phyloP scores from a whole-genome alignment of 495 filamentous ascomycete genomes.

The Cryomyces antarcticus region DNA sequence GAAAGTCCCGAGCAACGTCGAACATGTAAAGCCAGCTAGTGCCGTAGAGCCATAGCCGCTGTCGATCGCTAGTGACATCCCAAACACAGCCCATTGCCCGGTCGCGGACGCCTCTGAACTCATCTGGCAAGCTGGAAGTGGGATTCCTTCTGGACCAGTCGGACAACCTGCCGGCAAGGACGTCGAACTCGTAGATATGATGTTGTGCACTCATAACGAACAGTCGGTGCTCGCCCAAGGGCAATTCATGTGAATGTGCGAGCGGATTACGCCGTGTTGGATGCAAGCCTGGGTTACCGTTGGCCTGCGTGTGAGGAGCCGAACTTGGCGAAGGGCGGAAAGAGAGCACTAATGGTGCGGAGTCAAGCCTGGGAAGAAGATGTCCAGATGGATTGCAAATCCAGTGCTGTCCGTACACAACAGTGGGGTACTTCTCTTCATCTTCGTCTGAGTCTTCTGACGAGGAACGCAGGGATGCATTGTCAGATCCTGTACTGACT shows the following conservation, averaged over 20 bases:
- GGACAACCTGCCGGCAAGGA: slow-evolving; percentile 48
- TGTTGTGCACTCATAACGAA: slow-evolving; percentile 57
- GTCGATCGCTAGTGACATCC: slow-evolving; percentile 37
- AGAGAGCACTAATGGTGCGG: slow-evolving; percentile 47
- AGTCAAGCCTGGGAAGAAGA: slow-evolving; percentile 59
- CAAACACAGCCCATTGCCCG: slow-evolving; percentile 68
- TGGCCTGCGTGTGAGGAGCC: slow-evolving; percentile 15
- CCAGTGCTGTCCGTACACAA: slow-evolving; percentile 35
- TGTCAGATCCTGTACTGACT: slow-evolving; percentile 6
- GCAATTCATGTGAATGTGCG: slow-evolving; percentile 23
- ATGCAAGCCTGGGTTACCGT: slow-evolving; percentile 24
- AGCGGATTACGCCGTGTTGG: slow-evolving; percentile 27
- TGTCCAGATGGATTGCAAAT: slow-evolving; percentile 39
- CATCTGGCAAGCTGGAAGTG: slow-evolving; percentile 45
- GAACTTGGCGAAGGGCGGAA: slow-evolving; percentile 37
- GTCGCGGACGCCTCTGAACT: slow-evolving; percentile 51
- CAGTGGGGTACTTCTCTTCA: slow-evolving; percentile 4
- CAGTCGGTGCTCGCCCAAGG: slow-evolving; percentile 35
- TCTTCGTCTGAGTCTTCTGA: slow-evolving; percentile 25
- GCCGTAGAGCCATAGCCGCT: slow-evolving; percentile 74
- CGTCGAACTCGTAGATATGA: slow-evolving; percentile 56
- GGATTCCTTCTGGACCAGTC: slow-evolving; percentile 78
- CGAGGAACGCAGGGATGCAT: slow-evolving; percentile 18
- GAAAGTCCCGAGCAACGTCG: slow-evolving; percentile 54
- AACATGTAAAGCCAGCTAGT: slow-evolving; percentile 82